Evolutionary conservation across 768 basidiomycete species (phyloP), one percentile per base, ranked within the genome.

Genomic region (Steccherinum ochraceum): DNA sequence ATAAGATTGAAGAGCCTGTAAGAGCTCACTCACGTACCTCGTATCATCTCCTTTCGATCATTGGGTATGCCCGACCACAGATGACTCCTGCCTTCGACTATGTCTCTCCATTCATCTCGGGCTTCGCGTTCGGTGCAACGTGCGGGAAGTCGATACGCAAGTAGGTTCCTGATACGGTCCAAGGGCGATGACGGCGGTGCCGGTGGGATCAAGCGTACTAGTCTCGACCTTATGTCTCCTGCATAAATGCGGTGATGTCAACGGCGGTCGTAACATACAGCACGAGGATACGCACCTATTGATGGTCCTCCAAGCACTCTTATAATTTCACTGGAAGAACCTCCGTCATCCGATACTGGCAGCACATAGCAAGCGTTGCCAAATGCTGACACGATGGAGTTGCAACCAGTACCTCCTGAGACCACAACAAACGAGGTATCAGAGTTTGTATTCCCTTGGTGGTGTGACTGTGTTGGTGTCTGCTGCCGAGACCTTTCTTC

Each of bases 261-360:
- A 59, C 42, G 55, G 52, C 2, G 40, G 23, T 19, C 20, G 43
- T 48, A 41, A 30, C 27, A 56, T 50, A n/a, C n/a, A n/a, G n/a
- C n/a, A n/a, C 12, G 16, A 13, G 21, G n/a, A 26, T 20, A 54
- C 61, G 52, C 59, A 87, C 89, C 88, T 60, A 93, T 80, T 26
- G 89, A 91, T 19, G 89, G 88, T 2, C 89, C 89, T 16, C 87
- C 89, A 48, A 97, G 74, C 20, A 93, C 91, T 45, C 93, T 82
- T 47, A 93, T 89, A 48, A 95, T 95, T 72, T 96, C 93, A 56
- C 89, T 89, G 2, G 93, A 95, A 2, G 90, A 93, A 41, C 94
- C 94, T 1, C 94, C 94, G 64, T 97, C 93, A 63, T 97, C 94
- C 4, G 92, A 94, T 25, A 97, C 90, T 4, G 94, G 94, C 26